Base-by-base conservation (phyloP, 192 early-diverging fungal genomes). In the Radiomyces spectabilis region DNA sequence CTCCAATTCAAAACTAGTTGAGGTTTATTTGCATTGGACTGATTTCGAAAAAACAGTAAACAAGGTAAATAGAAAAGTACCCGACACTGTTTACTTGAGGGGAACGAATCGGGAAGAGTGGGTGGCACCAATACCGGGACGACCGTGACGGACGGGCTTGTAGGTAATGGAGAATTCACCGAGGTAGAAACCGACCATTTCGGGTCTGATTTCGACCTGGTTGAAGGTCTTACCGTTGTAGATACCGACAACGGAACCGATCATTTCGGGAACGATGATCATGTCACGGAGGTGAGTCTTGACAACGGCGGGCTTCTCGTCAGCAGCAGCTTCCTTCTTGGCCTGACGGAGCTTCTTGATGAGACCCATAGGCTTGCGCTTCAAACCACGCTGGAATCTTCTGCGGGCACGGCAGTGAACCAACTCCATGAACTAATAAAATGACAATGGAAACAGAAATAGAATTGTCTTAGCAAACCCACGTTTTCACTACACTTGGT, bases 151-250 rank as follows among this genome's bases (percentile, higher is more conserved):
- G 74, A 97, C 94, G 57, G 93, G 93, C 87, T 97, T 97, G 89
- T 97, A 97, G 63, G 93, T 75, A 71, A 97, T 90, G 55, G 57
- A 59, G 57, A 59, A 59, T 38, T 59, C 57, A 42, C 44, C 57
- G n/a, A 59, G 44, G 48, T 59, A 59, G 47, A 51, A 41, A 31
- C 57, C 57, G 27, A 59, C 57, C 57, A 59, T 59, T 30, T 59
- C 57, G 19, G 57, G 55, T 41, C 85, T 94, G 82, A 97, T 88
- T 84, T 97, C 94, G 63, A 97, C 86, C 86, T 94, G 93, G 86
- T 90, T 95, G 85, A 97, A 97, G 63, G 85, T 88, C 90, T 97
- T 97, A 68, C 94, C 94, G 85, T 95, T 95, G 91, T 97, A 94
- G 67, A 97, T 80, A 68, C 87, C 94, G 67, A 95, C 80, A 46